Evolutionary conservation across 108 stramenopile species (phyloP).

Genomic region (Pseudonitzschia multiseries): DNA sequence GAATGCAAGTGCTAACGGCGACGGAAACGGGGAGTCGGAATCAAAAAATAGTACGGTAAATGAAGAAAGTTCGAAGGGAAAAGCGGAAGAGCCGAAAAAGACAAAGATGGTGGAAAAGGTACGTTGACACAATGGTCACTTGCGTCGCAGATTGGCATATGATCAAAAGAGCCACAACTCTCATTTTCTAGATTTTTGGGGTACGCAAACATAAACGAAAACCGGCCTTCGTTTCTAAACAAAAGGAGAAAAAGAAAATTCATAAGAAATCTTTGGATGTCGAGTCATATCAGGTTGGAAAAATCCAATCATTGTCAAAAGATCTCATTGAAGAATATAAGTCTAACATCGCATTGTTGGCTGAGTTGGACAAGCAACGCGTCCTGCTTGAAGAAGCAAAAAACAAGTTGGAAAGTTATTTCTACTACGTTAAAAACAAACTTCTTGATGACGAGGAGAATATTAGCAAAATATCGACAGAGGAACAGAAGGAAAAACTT

Average conservation of each 20-base stretch:
- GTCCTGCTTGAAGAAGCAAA: constrained; percentile 88
- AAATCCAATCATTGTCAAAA: constrained; percentile 61
- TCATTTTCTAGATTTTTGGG: constrained; percentile 57
- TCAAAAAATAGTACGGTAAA: constrained; percentile 10
- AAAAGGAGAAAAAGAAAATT: constrained; percentile 79
- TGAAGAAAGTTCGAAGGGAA: constrained; percentile 35
- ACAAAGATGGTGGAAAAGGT: constrained; percentile 47
- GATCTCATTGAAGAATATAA: constrained; percentile 79
- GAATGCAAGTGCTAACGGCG: constrained; percentile 19
- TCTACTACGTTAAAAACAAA: constrained; percentile 87
- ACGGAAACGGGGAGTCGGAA: constrained; percentile 22
- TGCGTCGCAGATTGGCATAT: not conserved
- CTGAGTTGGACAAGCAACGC: constrained; percentile 83
- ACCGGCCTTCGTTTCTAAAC: constrained; percentile 46
- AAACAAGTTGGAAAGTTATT: constrained; percentile 93
- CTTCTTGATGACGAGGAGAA: constrained; percentile 80
- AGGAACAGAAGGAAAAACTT: constrained; percentile 91
- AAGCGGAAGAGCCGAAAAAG: constrained; percentile 58
- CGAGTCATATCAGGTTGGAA: constrained; percentile 52
- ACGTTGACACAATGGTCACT: constrained; percentile 17
- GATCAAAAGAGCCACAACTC: constrained; percentile 21
- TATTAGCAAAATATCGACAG: constrained; percentile 82
- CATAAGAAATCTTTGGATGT: constrained; percentile 66
- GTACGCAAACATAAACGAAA: constrained; percentile 32
- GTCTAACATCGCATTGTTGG: constrained; percentile 76